Base-by-base conservation (phyloP, 768 basidiomycete species). In the Russula earlei region DNA sequence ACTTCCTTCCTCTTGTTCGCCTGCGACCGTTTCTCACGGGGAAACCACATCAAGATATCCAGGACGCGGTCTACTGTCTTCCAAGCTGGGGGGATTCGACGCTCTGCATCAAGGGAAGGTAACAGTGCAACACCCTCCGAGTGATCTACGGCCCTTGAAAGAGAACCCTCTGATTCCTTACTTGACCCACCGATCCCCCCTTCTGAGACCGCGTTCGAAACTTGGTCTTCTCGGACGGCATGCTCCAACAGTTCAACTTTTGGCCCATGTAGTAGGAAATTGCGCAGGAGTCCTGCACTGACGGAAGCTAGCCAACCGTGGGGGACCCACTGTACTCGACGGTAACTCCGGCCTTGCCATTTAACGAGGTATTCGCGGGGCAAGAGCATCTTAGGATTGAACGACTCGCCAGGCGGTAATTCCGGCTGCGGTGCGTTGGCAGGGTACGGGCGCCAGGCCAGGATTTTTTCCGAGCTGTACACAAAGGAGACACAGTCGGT, bases 321-420 rank as follows among this genome's bases (percentile, higher is more conserved):
- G 29, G 91, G 87, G 2, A 96, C 91, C 93, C 93, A 97, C 67
- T 86, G 78, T 11, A 80, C 72, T 41, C 85, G 80, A 51, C 87
- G 74, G 68, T 88, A 97, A 61, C 91, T 89, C 43, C 85, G 72
- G 38, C 76, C 82, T 9, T 69, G 68, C 91, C 92, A 97, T 68
- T 97, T 97, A 53, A 97, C 82, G 12, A 97, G 81, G 67, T 97
- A 97, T 68, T 95, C 91, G 42, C 94, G 73, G n/a, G 89, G 90
- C 15, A 94, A 75, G 33, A 72, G 63, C 24, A 72, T 67, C 67
- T 84, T 92, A 67, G 75, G 75, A 60, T 81, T 70, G 0, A 78
- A 73, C 2, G 70, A 63, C 50, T 77, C 71, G 46, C 72, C 73
- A 7, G 62, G 48, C 7, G 71, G 64, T 27, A 63, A 69, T 24